Evolutionary conservation across 768 basidiomycete genomes (phyloP).

Genomic region (Russula foetens): DNA sequence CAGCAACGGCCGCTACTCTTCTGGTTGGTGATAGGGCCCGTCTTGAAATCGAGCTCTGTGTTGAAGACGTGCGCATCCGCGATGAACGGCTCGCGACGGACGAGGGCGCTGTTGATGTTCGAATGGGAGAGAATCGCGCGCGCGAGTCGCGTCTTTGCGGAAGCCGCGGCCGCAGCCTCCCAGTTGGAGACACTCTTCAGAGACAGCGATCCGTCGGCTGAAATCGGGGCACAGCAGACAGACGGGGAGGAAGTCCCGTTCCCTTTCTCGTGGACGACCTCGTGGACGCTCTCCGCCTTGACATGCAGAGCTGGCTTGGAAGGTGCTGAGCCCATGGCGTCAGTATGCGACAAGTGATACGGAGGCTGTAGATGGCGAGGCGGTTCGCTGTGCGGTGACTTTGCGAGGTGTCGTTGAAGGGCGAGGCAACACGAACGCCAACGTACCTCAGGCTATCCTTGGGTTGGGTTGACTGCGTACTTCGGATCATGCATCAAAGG

Average conservation of each 20-base stretch:
- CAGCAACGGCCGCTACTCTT: constrained; percentile 88
- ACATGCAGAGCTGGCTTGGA: constrained; percentile 26
- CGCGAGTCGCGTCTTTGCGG: constrained; percentile 64
- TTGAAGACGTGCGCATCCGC: constrained; percentile 78
- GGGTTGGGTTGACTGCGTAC: too few relatives aligned
- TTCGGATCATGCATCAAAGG: too few relatives aligned
- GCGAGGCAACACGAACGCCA: not conserved
- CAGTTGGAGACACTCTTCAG: constrained; percentile 52
- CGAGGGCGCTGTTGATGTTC: constrained; percentile 54
- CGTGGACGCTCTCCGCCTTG: constrained; percentile 14
- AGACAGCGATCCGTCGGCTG: constrained; percentile 54
- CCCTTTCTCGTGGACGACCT: constrained; percentile 21
- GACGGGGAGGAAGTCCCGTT: constrained; percentile 10
- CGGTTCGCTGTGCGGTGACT: not conserved
- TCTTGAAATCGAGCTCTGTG: constrained; percentile 68
- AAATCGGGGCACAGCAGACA: constrained; percentile 30
- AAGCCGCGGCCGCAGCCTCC: constrained; percentile 47
- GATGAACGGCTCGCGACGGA: constrained; percentile 53
- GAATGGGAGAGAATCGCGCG: constrained; percentile 67
- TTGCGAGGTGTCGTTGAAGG: not conserved
- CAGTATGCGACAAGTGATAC: not conserved
- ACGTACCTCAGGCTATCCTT: not conserved
- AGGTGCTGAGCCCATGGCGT: constrained; percentile 30
- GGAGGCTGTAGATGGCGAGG: not conserved
- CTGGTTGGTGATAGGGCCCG: constrained; percentile 80